Evolutionary conservation across 148 eudicot genomes (phyloP).

Genomic region (Pharnaceum exiguum): DNA sequence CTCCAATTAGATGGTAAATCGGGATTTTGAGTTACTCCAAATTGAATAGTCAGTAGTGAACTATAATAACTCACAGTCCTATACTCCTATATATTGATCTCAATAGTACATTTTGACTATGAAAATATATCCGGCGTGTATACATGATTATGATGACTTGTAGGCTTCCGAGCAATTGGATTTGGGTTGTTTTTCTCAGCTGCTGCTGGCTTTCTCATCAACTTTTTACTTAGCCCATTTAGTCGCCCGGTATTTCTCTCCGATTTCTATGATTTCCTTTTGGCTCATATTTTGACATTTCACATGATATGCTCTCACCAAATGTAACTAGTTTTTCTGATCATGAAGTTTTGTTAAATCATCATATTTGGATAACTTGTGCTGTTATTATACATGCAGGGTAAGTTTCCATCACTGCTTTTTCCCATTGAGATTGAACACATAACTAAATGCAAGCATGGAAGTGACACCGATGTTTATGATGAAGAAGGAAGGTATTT

Average conservation of each 20-base stretch:
- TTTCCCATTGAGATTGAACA: constrained; percentile 83
- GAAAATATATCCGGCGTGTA: too few species aligned
- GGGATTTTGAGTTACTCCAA: too few species aligned
- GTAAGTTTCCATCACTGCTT: constrained; percentile 39
- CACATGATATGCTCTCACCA: too few species aligned
- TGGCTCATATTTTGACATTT: neutral
- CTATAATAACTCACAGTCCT: too few species aligned
- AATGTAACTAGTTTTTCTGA: too few species aligned
- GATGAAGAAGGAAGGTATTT: constrained; percentile 68
- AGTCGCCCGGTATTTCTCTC: constrained; percentile 37
- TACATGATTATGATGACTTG: too few species aligned
- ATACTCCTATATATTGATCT: too few species aligned
- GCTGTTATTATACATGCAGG: constrained; percentile 35
- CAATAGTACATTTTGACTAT: too few species aligned
- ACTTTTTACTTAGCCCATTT: constrained; percentile 43
- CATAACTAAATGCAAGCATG: constrained; percentile 64
- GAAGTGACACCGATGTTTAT: constrained; percentile 83
- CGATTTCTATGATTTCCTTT: neutral
- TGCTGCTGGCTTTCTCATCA: constrained; percentile 37
- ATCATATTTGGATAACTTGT: too few species aligned
- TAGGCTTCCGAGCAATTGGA: constrained; percentile 62
- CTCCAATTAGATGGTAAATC: too few species aligned
- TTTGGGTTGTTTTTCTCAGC: constrained; percentile 38
- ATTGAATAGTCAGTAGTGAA: too few species aligned
- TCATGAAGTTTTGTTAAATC: too few species aligned